Evolutionary conservation across 2,329 filamentous ascomycete genomes (phyloP), one percentile per base, ranked within the genome.

Genomic region (Plectosphaerella plurivora): DNA sequence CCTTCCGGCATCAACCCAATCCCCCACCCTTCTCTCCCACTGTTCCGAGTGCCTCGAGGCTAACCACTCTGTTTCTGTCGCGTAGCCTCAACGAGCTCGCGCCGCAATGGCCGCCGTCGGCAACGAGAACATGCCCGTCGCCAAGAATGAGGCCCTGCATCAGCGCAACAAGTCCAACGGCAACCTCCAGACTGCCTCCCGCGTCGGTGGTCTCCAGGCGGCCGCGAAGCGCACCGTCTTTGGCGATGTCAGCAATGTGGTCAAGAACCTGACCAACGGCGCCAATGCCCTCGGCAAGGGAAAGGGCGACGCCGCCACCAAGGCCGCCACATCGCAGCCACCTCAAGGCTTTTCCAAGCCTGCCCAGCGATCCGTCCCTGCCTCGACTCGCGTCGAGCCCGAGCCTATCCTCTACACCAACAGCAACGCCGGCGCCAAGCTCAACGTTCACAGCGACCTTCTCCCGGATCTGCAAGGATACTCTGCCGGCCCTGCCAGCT

Each of bases 121-220:
- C 50, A 87, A 91, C 72, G 90, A 95, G 71, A 94, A 94, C 69
- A 71, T 77, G 54, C 69, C 75, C 48, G 73, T 77, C 51, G 68
- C 74, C 51, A 70, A 75, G 55, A 80, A 81, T 60, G 84, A 84
- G 66, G 73, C 80, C 50, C 73, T 91, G 56, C 89, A 95, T 61
- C 86, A 91, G 62, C 87, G 88, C 57, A 87, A 91, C 73, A 96
- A 96, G 71, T 95, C 91, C 9, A 85, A 84, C 68, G 69, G 87
- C 71, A 70, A 80, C 78, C 59, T 89, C 72, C 61, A 74, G 65
- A 60, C 59, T 46, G 76, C 75, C 60, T 63, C 81, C 54, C 66
- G 78, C 55, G 73, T 78, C 56, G 77, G 75, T 48, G 77, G 75
- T 39, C 70, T 86, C 58, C 89, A 86, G 68, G 78, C 78, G 51